phyloP scores from a whole-genome alignment of 1,139 yeast species.

The Hanseniaspora gamundiae region DNA sequence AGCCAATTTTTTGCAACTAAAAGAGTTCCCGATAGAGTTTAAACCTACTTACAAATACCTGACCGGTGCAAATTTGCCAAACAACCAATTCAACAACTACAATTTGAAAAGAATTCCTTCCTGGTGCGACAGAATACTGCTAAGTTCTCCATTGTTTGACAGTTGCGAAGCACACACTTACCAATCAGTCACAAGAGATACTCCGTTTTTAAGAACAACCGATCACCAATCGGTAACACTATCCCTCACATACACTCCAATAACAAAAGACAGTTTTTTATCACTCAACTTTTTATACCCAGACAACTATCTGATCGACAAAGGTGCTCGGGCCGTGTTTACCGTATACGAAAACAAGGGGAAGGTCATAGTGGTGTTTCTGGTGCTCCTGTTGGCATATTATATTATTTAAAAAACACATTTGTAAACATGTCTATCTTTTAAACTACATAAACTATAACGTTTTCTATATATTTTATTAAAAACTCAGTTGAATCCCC shows the following conservation, averaged over 20 bases:
- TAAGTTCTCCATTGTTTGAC: not conserved
- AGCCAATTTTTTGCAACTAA: constrained; percentile 43
- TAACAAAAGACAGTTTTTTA: no score
- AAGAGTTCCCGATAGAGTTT: constrained; percentile 46
- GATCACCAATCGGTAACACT: not conserved
- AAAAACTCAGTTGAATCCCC: no score
- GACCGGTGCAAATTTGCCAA: constrained; percentile 24
- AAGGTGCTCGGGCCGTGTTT: not conserved
- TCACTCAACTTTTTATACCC: not conserved
- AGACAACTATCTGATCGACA: constrained; percentile 2
- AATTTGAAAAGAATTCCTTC: constrained; percentile 52
- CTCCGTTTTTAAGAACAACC: not conserved
- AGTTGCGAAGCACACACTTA: not conserved
- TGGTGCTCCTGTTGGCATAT: not conserved
- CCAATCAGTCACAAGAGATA: not conserved
- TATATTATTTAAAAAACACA: not conserved
- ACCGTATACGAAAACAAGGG: not conserved
- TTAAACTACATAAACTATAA: no score
- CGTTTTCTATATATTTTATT: no score
- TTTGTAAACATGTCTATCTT: no score
- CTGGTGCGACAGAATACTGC: constrained; percentile 69
- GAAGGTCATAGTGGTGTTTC: not conserved
- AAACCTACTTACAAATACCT: constrained; percentile 59
- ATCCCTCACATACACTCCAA: not conserved
- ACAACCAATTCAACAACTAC: constrained; percentile 20